Evolutionary conservation across 2,329 filamentous ascomycete genomes (phyloP).

Genomic region (Aspergillus cejpii): DNA sequence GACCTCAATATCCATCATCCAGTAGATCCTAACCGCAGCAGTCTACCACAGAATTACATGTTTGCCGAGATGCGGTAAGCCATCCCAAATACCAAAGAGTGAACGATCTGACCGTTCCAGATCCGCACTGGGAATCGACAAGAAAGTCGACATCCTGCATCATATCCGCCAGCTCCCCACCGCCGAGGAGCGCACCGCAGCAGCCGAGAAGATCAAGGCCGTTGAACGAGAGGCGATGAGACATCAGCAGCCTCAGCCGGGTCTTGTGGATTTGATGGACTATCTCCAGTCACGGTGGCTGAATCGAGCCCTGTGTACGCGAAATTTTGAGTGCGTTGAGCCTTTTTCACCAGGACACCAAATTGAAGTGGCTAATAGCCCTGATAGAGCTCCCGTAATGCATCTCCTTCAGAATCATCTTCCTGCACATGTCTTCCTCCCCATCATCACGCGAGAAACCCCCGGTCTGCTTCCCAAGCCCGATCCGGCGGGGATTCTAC

Average conservation of each 20-base stretch:
- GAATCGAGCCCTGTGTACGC: constrained; percentile 80
- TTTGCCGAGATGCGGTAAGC: constrained; percentile 72
- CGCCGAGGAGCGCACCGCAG: constrained; percentile 51
- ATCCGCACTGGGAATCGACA: constrained; percentile 62
- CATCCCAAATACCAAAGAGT: neutral
- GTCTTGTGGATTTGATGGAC: constrained; percentile 68
- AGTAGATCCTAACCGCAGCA: constrained; percentile 38
- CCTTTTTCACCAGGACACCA: too few species aligned
- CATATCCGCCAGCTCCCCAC: constrained; percentile 72
- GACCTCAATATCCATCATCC: constrained; percentile 32
- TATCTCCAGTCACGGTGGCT: constrained; percentile 65
- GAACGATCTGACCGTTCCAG: constrained; percentile 14
- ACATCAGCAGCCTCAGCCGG: constrained; percentile 72
- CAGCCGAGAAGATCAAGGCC: constrained; percentile 64
- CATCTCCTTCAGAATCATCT: constrained; percentile 63
- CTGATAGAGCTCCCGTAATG: constrained; percentile 36
- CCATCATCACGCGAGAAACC: constrained; percentile 77
- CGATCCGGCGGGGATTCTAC: constrained; percentile 75
- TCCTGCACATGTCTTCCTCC: constrained; percentile 59
- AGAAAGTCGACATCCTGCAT: constrained; percentile 73
- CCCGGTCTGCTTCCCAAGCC: constrained; percentile 65
- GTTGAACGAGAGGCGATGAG: constrained; percentile 80
- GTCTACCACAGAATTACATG: constrained; percentile 92
- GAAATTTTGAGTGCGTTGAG: constrained; percentile 69
- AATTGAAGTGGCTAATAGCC: too few species aligned